Evolutionary conservation across 2,329 filamentous ascomycete genomes (phyloP), one percentile per base, ranked within the genome.

Genomic region (Botrytis squamosa): DNA sequence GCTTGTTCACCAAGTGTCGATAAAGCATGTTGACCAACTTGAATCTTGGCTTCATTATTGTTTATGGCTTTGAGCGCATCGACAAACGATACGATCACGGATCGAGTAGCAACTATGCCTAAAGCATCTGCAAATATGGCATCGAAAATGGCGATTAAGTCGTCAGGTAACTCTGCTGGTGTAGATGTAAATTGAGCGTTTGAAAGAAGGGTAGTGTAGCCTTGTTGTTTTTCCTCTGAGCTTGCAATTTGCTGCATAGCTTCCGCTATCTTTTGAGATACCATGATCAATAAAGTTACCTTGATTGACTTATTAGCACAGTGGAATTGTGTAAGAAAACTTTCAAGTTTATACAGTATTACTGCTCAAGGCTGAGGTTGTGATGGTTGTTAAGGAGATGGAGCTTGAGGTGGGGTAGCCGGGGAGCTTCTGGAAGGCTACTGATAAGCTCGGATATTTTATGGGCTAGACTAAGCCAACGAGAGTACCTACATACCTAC

Each of bases 21-120:
- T 60, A 97, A 87, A n/a, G 93, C 88, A 81, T 92, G 89, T 79
- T 89, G 87, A 78, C 93, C 94, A 65, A 94, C 92, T 77, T 90
- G 88, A 79, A 97, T 92, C 84, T 91, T 92, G 75, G 91, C 85
- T 74, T 92, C 89, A 60, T 89, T 83, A 77, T 89, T 87, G 55
- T 86, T 82, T 73, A 94, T 85, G 33, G 84, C 83, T 75, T 87
- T 84, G 77, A 97, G 91, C 25, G 87, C 85, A 60, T 84, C 80
- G 77, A 92, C 86, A 80, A 97, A 93, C 73, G 85, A 84, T n/a
- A 76, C 75, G 25, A 75, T 72, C 12, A 81, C 77, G 10, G 78
- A 77, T 42, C 80, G 78, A 12, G 80, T 81, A 22, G 76, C 77
- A 60, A 82, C 79, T 65, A 81, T 81, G 38, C 81, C 81, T 7